Evolutionary conservation across 306 rosid genomes (phyloP), one percentile per base, ranked within the genome.

Genomic region (Cucurbita moschata): DNA sequence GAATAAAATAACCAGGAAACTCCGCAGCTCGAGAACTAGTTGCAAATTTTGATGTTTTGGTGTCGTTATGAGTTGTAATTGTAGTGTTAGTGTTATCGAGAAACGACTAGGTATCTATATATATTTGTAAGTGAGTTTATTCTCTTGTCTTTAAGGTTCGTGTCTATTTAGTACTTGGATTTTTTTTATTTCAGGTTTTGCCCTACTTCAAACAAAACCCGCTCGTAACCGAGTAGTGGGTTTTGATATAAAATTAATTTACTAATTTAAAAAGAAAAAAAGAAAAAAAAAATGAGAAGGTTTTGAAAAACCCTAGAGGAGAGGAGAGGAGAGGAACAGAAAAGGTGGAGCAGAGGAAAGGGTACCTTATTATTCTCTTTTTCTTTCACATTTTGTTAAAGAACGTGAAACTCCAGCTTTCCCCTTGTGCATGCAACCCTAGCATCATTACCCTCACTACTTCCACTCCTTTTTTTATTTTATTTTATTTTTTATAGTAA

Each of bases 281-380:
- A 21, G 23, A 1, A 5, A 13, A 50, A 14, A 6, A 5, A 16
- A 55, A 10, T 16, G 0, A 7, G 3, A 18, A 5, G 14, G 6
- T 13, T 5, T 0, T 0, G 5, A 35, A 59, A 26, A 59, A 37
- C 0, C 13, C 35, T 12, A 30, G 37, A 19, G 18, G 11, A 30
- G 26, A 26, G 18, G 11, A 30, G 26, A 26, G 26, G 26, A 26
- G 37, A 61, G 67, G 44, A 61, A 61, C 67, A 61, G 67, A 61
- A 61, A 61, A 61, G 67, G 67, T 61, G 46, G 67, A 61, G 46
- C 67, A 61, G 67, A 61, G 67, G 5, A 61, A 61, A 61, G 2
- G 39, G 69, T 62, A 62, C 69, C 49, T 62, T 39, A 62, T 62
- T 62, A 62, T 62, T 62, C 69, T 62, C 69, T 62, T 62, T 62